Evolutionary conservation across 116 monocot genomes (phyloP).

Genomic region (Phalaenopsis hybrid): DNA sequence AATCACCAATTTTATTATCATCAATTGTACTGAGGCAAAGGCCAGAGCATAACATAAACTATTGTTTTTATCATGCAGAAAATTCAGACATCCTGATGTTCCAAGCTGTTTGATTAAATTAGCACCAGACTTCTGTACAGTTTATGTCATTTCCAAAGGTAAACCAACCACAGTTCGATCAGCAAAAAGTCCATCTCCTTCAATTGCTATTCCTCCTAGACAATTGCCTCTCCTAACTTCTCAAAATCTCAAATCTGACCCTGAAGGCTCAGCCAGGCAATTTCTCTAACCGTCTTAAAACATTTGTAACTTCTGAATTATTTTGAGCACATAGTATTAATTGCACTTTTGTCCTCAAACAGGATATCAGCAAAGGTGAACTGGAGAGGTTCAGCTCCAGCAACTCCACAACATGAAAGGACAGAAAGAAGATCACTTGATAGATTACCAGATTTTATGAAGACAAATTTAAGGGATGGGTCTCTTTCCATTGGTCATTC

Average conservation of each 20-base stretch:
- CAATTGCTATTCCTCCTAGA: constrained; percentile 28
- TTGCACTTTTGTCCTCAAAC: neutral
- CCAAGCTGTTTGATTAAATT: constrained; percentile 49
- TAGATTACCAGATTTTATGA: constrained; percentile 25
- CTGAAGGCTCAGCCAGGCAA: constrained; percentile 40
- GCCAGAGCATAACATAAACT: neutral
- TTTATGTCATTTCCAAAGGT: constrained; percentile 74
- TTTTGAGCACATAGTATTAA: neutral
- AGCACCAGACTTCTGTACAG: constrained; percentile 69
- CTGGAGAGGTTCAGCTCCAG: constrained; percentile 27
- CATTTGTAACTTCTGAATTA: neutral
- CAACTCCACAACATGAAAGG: constrained; percentile 25
- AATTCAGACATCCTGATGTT: constrained; percentile 71
- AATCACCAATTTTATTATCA: neutral
- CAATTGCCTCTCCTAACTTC: neutral
- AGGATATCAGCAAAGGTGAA: constrained; percentile 22
- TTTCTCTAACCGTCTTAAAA: neutral
- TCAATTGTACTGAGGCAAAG: neutral
- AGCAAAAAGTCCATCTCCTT: constrained; percentile 41
- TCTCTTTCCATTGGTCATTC: constrained; percentile 12
- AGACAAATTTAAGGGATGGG: constrained; percentile 14
- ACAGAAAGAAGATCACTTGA: constrained; percentile 35
- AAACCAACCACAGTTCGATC: constrained; percentile 38
- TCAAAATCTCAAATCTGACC: constrained; percentile 16
- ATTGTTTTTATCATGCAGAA: constrained; percentile 42